Base-by-base conservation (phyloP, 164 flowering plant species). In the Tinospora cordifolia region DNA sequence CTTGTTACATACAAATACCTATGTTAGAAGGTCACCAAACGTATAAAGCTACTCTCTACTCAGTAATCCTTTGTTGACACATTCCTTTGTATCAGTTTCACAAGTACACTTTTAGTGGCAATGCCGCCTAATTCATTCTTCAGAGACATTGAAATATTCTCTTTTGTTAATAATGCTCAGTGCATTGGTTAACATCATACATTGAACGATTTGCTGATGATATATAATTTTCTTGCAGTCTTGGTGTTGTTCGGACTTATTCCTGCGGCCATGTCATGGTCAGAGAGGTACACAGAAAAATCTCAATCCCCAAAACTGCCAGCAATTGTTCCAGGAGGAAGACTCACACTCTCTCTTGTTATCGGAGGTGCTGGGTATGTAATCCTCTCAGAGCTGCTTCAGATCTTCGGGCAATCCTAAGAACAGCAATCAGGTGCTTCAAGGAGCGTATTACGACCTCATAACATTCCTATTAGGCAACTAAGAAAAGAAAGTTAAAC, bases 221-320 rank as follows among this genome's bases (percentile, higher is more conserved):
- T n/a, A 21, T 19, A 41, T 24, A 59, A 14, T 12, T 25, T 57
- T 59, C 0, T 71, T 76, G 67, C 63, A 93, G 97, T 90, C 41
- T 69, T 93, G 80, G 90, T 93, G 76, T 77, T 93, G 75, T 91
- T 93, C 80, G 98, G 98, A 73, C 69, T 93, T 74, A 86, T 93
- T 71, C 98, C 98, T 17, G 97, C 96, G 69, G 92, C 97, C 39
- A 93, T 93, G 98, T 85, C 95, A 1, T 91, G 98, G 98, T 86
- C 93, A 12, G 97, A 93, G 58, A 83, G 95, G 75, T 84, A 87
- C 74, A 80, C 87, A 11, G 72, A 51, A 74, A 78, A 83, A 49
- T 74, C 87, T 0, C 41, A 69, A 27, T 72, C 86, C 15, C 68
- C 69, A 10, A 80, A 68, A 40, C 71, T 80, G 3, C 89, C 90